Percentiles rank a stretch among this genome's conserved stretches.
Conservation (phyloP, 345 rosid genomes). For the Gossypium arboreum region DNA sequence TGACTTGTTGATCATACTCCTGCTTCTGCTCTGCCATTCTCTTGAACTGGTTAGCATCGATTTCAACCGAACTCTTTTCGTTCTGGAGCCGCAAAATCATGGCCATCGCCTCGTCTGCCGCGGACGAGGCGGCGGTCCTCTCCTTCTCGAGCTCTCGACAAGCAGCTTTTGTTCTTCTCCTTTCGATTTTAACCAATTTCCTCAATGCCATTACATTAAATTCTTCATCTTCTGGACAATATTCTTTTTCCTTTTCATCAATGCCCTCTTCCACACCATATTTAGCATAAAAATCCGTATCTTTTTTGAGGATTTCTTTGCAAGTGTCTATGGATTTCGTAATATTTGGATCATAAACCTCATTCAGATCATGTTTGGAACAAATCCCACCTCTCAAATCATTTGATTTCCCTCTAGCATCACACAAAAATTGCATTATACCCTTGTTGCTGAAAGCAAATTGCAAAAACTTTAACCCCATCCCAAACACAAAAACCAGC, state of each 20-base stretch:
- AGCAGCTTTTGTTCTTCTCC: slow-evolving; percentile 40
- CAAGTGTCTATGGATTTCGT: slow-evolving; percentile 20
- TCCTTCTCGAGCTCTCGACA: slow-evolving; percentile 65
- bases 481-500: slow-evolving; percentile 12
- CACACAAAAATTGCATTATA: neutral
- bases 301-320: slow-evolving; percentile 17
- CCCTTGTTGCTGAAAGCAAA: slow-evolving; percentile 6
- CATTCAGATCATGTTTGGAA: slow-evolving; percentile 14
- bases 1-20: slow-evolving; percentile 48
- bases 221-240: slow-evolving; percentile 48
- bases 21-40: slow-evolving; percentile 57
- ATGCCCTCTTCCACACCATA: slow-evolving; percentile 13
- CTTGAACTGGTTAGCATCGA: slow-evolving; percentile 55
- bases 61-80: slow-evolving; percentile 55
- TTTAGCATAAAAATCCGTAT: slow-evolving; percentile 1
- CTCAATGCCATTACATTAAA: slow-evolving; percentile 48
- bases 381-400: slow-evolving; percentile 15
- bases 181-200: slow-evolving; percentile 57
- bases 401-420: slow-evolving; percentile 26
- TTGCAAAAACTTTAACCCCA: slow-evolving; percentile 16
- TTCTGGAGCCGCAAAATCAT: slow-evolving; percentile 74
- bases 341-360: slow-evolving; percentile 22
- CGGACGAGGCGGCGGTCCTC: slow-evolving; percentile 65
- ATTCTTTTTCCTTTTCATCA: slow-evolving; percentile 28
- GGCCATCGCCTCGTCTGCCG: slow-evolving; percentile 77